These are phyloP conservation scores for Aspergillus novoparasiticus DNA, from an alignment of 2,329 filamentous ascomycete species.

Conservation along the genomic window DNA sequence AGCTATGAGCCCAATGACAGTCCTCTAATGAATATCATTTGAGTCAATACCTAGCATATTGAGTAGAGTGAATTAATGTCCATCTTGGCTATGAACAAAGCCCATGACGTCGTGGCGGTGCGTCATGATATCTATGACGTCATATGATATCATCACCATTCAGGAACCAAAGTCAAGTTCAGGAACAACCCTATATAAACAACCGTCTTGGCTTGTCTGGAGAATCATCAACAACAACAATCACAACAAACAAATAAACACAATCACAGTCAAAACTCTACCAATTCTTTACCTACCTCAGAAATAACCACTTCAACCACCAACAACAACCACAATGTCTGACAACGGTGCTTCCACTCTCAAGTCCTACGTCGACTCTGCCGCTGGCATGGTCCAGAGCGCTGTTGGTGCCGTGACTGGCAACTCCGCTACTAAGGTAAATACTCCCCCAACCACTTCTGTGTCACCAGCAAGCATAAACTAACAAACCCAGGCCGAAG, in stretches of 20 bases:
- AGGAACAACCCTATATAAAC: background rate
- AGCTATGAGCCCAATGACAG: background rate
- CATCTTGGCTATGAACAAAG: background rate
- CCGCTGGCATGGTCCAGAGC: slow-evolving; percentile 72
- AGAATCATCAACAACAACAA: background rate
- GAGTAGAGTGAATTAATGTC: background rate
- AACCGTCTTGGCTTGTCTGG: background rate
- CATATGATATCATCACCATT: background rate
- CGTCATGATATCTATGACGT: background rate
- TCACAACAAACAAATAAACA: background rate
- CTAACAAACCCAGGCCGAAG: slow-evolving; percentile 64
- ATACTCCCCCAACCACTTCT: slow-evolving; percentile 2
- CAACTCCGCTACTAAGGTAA: slow-evolving; percentile 66
- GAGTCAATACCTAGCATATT: no score
- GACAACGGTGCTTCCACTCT: slow-evolving; percentile 66
- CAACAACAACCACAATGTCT: slow-evolving; percentile 10
- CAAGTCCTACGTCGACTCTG: slow-evolving; percentile 74
- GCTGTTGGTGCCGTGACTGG: slow-evolving; percentile 74
- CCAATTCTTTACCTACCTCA: background rate
- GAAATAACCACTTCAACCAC: background rate
- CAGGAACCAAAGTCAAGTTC: background rate
- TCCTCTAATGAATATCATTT: no score
- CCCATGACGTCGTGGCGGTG: background rate
- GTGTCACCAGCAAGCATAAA: background rate
- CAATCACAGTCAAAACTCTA: no score